Percentiles rank a stretch among this genome's conserved stretches.
Conservation (phyloP, 139 green algal genomes). For the Chlamydomonas asymmetrica region DNA sequence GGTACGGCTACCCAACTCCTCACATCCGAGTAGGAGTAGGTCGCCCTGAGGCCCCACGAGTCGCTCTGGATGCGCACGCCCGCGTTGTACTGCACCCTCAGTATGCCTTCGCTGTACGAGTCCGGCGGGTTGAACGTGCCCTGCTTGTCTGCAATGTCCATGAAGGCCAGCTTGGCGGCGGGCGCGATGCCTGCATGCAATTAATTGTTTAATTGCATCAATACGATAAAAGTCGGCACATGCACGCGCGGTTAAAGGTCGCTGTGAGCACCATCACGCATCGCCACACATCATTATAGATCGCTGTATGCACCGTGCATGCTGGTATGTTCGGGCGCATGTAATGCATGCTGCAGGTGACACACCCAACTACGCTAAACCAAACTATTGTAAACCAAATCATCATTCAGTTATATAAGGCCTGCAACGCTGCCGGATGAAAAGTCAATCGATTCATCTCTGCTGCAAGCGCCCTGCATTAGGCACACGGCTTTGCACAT, state of each 20-base stretch:
- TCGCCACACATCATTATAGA: neutral
- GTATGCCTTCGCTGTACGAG: conserved; percentile 57
- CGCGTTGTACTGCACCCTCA: conserved; percentile 47
- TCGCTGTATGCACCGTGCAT: neutral
- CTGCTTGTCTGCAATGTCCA: conserved; percentile 42
- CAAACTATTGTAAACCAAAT: too few species aligned
- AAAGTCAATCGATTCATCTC: too few species aligned
- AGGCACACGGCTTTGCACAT: too few species aligned
- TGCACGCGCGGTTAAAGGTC: neutral
- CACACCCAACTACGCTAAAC: too few species aligned
- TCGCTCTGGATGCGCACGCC: conserved; percentile 62
- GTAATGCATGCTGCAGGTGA: neutral
- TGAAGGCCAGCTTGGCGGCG: conserved; percentile 75
- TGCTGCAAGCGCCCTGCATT: too few species aligned
- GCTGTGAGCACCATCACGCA: neutral
- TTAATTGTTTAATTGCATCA: conserved; percentile 15
- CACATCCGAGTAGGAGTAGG: too few species aligned
- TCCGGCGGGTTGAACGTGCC: conserved; percentile 3
- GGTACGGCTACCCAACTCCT: too few species aligned
- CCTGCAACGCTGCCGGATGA: too few species aligned
- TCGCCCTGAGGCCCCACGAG: conserved; percentile 20
- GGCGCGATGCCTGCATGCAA: conserved; percentile 87
- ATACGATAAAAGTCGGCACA: neutral
- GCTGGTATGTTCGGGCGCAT: neutral
- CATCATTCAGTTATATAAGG: too few species aligned